Percentiles rank a stretch among this genome's conserved stretches.
Evolutionary conservation across 352 stramenopile species (phyloP).

Genomic region (Phytopythium kandeliae): DNA sequence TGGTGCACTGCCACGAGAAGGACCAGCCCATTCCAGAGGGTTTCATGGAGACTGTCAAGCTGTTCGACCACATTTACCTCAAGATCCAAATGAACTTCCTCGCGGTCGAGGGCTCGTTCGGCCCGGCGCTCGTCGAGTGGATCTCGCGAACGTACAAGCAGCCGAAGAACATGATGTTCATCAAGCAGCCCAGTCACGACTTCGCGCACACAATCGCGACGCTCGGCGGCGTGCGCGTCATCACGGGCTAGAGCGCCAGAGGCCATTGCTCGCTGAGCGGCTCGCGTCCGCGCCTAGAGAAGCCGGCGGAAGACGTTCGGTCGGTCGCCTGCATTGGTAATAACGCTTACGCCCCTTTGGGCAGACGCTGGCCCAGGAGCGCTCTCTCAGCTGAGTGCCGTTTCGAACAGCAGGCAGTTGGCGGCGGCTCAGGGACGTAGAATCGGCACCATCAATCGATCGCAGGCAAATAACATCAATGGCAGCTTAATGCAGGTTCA

Average conservation of each 20-base stretch:
- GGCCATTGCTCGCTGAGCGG: not conserved
- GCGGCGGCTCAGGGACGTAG: no score
- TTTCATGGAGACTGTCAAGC: constrained; percentile 84
- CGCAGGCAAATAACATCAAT: no score
- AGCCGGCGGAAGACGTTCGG: not conserved
- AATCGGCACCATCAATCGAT: no score
- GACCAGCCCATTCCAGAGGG: constrained; percentile 50
- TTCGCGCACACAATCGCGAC: constrained; percentile 91
- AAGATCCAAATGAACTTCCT: constrained; percentile 94
- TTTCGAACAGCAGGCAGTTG: no score
- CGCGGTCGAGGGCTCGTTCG: constrained; percentile 80
- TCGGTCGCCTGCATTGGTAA: no score
- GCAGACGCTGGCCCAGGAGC: no score
- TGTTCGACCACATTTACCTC: constrained; percentile 93
- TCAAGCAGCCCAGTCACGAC: constrained; percentile 93
- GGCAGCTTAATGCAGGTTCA: no score
- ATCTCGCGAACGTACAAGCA: constrained; percentile 85
- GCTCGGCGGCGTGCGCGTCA: constrained; percentile 90
- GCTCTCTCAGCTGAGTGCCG: no score
- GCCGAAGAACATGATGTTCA: constrained; percentile 95
- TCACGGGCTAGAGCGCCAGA: constrained; percentile 59
- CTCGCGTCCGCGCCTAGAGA: not conserved
- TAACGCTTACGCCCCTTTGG: no score
- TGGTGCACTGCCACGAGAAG: constrained; percentile 87
- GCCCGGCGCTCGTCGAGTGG: constrained; percentile 91